Percentiles rank a stretch among this genome's conserved stretches.
Evolutionary conservation across 2,329 filamentous ascomycete genomes (phyloP).

Genomic region (Alternaria infectoria): DNA sequence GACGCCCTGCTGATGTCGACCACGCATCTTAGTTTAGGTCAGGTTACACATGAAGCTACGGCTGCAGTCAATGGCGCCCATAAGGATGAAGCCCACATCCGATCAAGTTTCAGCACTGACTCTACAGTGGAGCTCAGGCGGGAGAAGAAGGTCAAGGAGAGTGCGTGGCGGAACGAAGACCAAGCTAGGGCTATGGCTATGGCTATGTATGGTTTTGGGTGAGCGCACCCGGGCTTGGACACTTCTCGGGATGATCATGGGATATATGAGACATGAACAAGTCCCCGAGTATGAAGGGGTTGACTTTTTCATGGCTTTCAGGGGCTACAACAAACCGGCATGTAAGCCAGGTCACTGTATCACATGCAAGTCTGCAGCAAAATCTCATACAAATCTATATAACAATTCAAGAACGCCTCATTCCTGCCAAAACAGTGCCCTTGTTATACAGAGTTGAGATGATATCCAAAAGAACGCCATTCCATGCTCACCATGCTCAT

Average conservation of each 20-base stretch:
- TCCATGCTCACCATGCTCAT: neutral
- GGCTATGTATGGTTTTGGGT: neutral
- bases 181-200: neutral
- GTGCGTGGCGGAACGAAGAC: neutral
- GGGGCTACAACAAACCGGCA: neutral
- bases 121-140: neutral
- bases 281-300: too few species aligned
- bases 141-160: neutral
- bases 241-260: neutral
- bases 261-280: too few species aligned
- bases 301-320: neutral
- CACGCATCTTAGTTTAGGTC: neutral
- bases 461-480: slow-evolving; percentile 1
- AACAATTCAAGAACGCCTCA: neutral
- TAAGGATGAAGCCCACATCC: neutral
- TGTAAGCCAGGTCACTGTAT: neutral
- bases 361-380: neutral
- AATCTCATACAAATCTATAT: neutral
- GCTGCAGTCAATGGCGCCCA: neutral
- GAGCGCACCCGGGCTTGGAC: neutral
- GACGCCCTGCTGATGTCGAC: neutral
- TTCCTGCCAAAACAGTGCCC: neutral
- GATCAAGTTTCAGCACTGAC: slow-evolving; percentile 1
- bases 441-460: neutral
- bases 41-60: neutral